Evolutionary conservation across 177 flowering plant species (phyloP).

Genomic region (Vitis hybrid): DNA sequence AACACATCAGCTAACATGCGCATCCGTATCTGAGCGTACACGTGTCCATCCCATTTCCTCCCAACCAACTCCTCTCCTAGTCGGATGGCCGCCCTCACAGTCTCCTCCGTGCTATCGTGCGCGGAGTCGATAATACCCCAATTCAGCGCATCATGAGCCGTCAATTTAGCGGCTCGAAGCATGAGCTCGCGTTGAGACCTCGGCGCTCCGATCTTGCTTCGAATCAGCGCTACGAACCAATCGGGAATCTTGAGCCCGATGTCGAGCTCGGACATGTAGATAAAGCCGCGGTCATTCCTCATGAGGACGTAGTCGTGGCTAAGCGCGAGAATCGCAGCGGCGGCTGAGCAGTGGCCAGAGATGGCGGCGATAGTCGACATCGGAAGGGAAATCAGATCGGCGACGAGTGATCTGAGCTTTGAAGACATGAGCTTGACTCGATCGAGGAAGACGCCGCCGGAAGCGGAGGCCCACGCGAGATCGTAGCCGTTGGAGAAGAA

Average conservation of each 20-base stretch:
- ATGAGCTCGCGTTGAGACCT: constrained; percentile 23
- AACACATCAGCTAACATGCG: constrained; percentile 23
- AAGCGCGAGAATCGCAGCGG: too few species aligned
- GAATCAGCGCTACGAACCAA: constrained; percentile 29
- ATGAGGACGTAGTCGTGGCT: too few species aligned
- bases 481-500: constrained; percentile 73
- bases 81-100: constrained; percentile 38
- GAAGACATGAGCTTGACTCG: too few species aligned
- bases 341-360: too few species aligned
- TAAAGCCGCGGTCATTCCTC: too few species aligned
- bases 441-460: background rate
- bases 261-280: too few species aligned
- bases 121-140: constrained; percentile 33
- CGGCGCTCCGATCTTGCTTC: constrained; percentile 29
- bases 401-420: too few species aligned
- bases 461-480: constrained; percentile 33
- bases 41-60: constrained; percentile 51
- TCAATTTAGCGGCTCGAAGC: constrained; percentile 33
- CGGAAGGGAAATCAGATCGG: too few species aligned
- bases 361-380: too few species aligned
- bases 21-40: constrained; percentile 40
- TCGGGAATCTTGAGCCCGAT: too few species aligned
- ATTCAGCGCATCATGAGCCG: constrained; percentile 26
- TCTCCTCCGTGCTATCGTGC: constrained; percentile 38
- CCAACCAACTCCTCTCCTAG: constrained; percentile 40